Evolutionary conservation across 2,329 filamentous ascomycete genomes (phyloP), one percentile per base, ranked within the genome.

Genomic region (Penicillium sp.): DNA sequence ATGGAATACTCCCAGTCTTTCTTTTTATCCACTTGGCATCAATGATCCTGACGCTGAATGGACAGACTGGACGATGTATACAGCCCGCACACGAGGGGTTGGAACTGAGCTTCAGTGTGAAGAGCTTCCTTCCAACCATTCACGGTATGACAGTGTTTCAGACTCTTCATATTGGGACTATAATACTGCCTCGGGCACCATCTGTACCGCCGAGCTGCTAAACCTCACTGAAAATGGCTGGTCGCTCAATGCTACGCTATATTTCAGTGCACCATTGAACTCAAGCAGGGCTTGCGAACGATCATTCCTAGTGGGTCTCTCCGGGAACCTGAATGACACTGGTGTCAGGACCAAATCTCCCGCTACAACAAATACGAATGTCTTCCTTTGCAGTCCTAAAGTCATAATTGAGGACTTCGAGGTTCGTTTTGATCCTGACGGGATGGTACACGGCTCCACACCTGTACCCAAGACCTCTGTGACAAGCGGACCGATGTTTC

Each of bases 321-420:
- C 11, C 14, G 31, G 35, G 9, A 14, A 37, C 24, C 24, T 37
- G 6, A 33, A 49, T 21, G 24, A 21, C 21, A 37, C 35, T 5
- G 19, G 39, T n/a, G 8, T 13, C 19, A 39, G 22, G 6, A 14
- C 19, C 16, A 26, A 26, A 13, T 26, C 24, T n/a, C 9, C n/a
- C 3, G n/a, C 35, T 19, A 19, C 35, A 39, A n/a, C 16, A 39
- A 48, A 22, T 22, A 26, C 54, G 5, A 59, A 24, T 1, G 59
- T 52, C 1, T 55, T 64, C 24, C 54, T 60, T 19, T 64, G 63
- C 35, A 39, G 53, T 21, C 59, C 62, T 1, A 39, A 52, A 10
- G 19, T 63, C 3, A 10, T 51, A 1, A 59, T 66, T 2, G 50
- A 61, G 14, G 57, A 62, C 29, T 63, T 61, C 29, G 33, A 56